Evolutionary conservation across 306 rosid species (phyloP).

Genomic region (Dryas alaskensis): DNA sequence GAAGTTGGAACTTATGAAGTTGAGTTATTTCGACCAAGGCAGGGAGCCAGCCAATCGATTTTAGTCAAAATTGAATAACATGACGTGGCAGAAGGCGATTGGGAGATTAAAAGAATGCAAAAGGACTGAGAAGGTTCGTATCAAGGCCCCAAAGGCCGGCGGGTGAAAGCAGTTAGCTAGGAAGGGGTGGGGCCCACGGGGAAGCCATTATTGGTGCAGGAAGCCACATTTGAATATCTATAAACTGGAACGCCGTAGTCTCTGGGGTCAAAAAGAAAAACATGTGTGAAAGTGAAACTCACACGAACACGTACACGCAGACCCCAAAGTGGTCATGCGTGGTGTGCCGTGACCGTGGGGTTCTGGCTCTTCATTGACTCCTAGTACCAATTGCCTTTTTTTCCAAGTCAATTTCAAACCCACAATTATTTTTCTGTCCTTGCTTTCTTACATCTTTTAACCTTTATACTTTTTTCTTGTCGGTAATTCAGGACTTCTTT

Average conservation of each 20-base stretch:
- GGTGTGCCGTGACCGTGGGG: constrained; percentile 49
- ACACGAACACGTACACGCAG: constrained; percentile 23
- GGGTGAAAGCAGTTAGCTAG: too few species aligned
- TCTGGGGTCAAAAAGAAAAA: constrained; percentile 26
- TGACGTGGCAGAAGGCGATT: too few species aligned
- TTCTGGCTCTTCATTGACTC: constrained; percentile 25
- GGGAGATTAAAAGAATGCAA: too few species aligned
- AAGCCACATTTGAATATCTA: neutral
- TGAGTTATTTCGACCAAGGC: too few species aligned
- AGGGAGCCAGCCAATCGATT: too few species aligned
- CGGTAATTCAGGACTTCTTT: too few species aligned
- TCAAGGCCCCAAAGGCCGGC: too few species aligned
- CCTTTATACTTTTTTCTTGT: too few species aligned
- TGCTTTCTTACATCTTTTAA: neutral
- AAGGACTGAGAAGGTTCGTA: too few species aligned
- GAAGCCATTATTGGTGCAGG: neutral
- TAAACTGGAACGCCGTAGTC: constrained; percentile 6
- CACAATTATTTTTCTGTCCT: constrained; percentile 11
- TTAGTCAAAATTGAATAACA: too few species aligned
- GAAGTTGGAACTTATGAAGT: too few species aligned
- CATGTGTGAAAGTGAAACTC: neutral
- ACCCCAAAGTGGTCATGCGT: constrained; percentile 35
- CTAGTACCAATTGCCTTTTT: neutral
- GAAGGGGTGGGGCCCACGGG: too few species aligned
- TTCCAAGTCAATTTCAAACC: constrained; percentile 29